phyloP scores from a whole-genome alignment of 306 rosid species.

The Elaeagnus macrophylla region DNA sequence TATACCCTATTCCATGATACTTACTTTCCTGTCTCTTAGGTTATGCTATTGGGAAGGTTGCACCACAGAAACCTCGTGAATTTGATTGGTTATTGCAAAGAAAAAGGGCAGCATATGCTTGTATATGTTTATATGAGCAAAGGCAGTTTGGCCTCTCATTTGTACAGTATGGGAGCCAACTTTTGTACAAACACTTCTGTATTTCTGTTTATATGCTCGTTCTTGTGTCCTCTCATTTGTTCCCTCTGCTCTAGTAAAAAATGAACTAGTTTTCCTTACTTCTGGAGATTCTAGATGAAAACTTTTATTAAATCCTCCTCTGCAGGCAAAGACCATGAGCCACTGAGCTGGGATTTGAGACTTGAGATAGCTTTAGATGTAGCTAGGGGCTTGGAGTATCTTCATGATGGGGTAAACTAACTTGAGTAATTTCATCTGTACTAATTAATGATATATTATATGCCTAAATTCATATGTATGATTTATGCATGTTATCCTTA shows the following conservation, averaged over 20 bases:
- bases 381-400: slow-evolving; percentile 96
- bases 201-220: too few species aligned
- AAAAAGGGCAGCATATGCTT: slow-evolving; percentile 86
- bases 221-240: too few species aligned
- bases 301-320: neutral
- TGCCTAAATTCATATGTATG: neutral
- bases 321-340: slow-evolving; percentile 52
- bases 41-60: slow-evolving; percentile 85
- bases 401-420: slow-evolving; percentile 88
- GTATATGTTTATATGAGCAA: slow-evolving; percentile 84
- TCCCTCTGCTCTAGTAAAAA: too few species aligned
- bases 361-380: slow-evolving; percentile 78
- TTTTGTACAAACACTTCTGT: neutral
- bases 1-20: neutral
- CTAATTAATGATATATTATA: neutral
- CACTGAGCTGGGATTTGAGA: slow-evolving; percentile 80
- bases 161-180: slow-evolving; percentile 45
- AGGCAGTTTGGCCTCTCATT: slow-evolving; percentile 92
- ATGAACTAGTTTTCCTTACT: too few species aligned
- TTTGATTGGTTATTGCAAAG: slow-evolving; percentile 89
- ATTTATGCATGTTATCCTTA: slow-evolving; percentile 2
- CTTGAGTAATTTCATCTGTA: slow-evolving; percentile 11
- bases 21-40: slow-evolving; percentile 43
- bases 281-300: too few species aligned
- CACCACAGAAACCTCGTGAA: slow-evolving; percentile 94